Conservation (phyloP, 108 stramenopile species). For the Cyclostephanos invisitatus region DNA sequence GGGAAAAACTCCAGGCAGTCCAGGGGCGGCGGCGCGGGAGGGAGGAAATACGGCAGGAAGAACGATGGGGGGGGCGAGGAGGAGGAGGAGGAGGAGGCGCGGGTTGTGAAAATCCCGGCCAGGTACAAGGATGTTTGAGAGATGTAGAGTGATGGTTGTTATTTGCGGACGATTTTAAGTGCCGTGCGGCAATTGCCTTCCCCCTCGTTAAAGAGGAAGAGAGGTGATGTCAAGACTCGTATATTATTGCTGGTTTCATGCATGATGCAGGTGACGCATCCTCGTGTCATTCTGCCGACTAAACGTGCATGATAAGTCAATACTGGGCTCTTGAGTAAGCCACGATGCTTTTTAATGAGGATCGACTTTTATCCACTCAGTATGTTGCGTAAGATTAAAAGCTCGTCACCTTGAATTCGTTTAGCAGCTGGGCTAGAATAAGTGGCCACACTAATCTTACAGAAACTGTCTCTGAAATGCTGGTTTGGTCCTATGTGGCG, state of each 20-base stretch:
- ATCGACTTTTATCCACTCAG: background rate
- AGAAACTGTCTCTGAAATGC: slow-evolving; percentile 51
- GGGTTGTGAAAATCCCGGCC: slow-evolving; percentile 4
- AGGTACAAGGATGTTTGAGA: slow-evolving; percentile 8
- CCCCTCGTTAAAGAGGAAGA: background rate
- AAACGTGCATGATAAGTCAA: too few relatives aligned
- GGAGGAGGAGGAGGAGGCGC: background rate
- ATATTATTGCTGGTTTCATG: too few relatives aligned
- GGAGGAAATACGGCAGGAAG: slow-evolving; percentile 1
- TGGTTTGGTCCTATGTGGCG: slow-evolving; percentile 25
- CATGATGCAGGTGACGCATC: too few relatives aligned
- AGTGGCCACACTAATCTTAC: background rate
- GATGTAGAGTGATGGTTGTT: background rate
- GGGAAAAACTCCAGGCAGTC: slow-evolving; percentile 1
- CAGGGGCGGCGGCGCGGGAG: too few relatives aligned
- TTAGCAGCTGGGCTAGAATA: background rate
- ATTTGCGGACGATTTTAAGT: background rate
- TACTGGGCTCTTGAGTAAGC: too few relatives aligned
- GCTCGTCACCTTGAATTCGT: too few relatives aligned
- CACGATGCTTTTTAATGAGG: background rate
- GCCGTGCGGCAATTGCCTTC: background rate
- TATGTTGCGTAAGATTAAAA: too few relatives aligned
- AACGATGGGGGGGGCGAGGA: background rate
- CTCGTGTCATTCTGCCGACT: too few relatives aligned
- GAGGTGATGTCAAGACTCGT: too few relatives aligned